These are phyloP conservation scores for Aspergillus luchuensis DNA, from an alignment of 2,329 filamentous ascomycete species.

Conservation along the genomic window DNA sequence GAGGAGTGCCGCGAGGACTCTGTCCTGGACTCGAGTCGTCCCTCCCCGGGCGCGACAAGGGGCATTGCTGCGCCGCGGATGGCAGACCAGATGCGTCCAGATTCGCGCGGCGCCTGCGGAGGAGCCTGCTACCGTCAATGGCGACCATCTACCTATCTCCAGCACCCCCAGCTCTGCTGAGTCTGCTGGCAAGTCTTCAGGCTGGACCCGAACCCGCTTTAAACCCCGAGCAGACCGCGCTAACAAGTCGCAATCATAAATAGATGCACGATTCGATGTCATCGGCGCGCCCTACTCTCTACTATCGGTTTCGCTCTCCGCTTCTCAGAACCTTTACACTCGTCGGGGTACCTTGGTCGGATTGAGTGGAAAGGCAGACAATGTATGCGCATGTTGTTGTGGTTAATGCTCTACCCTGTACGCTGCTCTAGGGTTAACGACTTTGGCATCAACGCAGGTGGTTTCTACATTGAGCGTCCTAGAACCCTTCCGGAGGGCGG, in stretches of 20 bases:
- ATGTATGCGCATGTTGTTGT: conserved; percentile 58
- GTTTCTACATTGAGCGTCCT: conserved; percentile 87
- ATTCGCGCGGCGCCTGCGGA: conserved; percentile 48
- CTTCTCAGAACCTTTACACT: conserved; percentile 91
- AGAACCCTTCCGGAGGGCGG: conserved; percentile 76
- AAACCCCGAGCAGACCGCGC: neutral
- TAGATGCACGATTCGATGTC: conserved; percentile 94
- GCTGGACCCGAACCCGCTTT: no score
- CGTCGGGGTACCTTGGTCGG: conserved; percentile 87
- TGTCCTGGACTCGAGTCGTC: conserved; percentile 37
- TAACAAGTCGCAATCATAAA: conserved; percentile 17
- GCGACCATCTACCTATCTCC: conserved; percentile 40
- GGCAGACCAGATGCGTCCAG: conserved; percentile 43
- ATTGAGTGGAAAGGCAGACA: conserved; percentile 85
- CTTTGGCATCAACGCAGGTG: conserved; percentile 55
- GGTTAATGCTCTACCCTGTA: neutral
- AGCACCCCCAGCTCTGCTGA: conserved; percentile 43
- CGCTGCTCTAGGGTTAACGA: conserved; percentile 5
- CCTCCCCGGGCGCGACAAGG: conserved; percentile 28
- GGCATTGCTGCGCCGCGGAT: conserved; percentile 23
- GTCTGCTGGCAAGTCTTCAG: conserved; percentile 41
- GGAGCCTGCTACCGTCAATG: conserved; percentile 39
- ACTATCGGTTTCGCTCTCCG: conserved; percentile 87
- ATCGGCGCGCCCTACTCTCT: conserved; percentile 90
- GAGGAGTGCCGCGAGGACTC: conserved; percentile 37